A percentile compares a stretch with the other conserved stretches of the same genome.
Evolutionary conservation across 768 basidiomycete species (phyloP).

Genomic region (Tulasnella sp.): DNA sequence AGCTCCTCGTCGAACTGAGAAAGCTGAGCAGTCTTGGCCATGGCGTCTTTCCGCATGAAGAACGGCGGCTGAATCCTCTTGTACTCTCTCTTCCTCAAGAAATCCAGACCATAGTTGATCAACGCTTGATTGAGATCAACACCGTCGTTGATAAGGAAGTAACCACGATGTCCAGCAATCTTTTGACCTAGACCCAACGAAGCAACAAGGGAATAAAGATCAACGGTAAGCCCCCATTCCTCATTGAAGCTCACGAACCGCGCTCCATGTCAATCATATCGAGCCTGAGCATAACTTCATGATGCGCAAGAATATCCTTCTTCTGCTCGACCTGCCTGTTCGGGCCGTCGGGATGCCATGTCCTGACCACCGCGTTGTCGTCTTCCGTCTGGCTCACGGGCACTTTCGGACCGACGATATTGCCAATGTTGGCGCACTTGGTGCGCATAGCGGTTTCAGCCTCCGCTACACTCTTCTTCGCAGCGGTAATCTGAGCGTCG

Average conservation of each 20-base stretch:
- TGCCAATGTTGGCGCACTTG: slow-evolving; percentile 76
- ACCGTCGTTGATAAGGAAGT: slow-evolving; percentile 91
- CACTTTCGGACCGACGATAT: slow-evolving; percentile 79
- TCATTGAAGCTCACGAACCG: slow-evolving; percentile 38
- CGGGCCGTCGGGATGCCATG: slow-evolving; percentile 77
- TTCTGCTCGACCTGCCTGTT: slow-evolving; percentile 59
- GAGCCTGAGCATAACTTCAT: slow-evolving; percentile 85
- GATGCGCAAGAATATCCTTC: slow-evolving; percentile 83
- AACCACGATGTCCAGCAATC: slow-evolving; percentile 90
- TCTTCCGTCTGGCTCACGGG: slow-evolving; percentile 91
- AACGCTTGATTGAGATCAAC: slow-evolving; percentile 96
- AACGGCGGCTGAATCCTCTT: slow-evolving; percentile 96
- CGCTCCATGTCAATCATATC: slow-evolving; percentile 97
- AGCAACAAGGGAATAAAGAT: neutral
- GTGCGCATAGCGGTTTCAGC: slow-evolving; percentile 67
- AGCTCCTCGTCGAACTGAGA: slow-evolving; percentile 98
- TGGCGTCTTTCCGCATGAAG: slow-evolving; percentile 96
- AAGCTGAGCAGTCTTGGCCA: slow-evolving; percentile 96
- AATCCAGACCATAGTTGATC: slow-evolving; percentile 89
- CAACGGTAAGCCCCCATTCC: neutral
- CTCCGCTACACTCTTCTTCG: slow-evolving; percentile 66
- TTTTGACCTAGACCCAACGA: slow-evolving; percentile 60
- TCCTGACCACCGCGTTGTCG: slow-evolving; percentile 71
- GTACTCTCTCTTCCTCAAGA: slow-evolving; percentile 68
- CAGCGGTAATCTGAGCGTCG: slow-evolving; percentile 65